phyloP scores from a whole-genome alignment of 345 rosid species.

The Hypericum perforatum region DNA sequence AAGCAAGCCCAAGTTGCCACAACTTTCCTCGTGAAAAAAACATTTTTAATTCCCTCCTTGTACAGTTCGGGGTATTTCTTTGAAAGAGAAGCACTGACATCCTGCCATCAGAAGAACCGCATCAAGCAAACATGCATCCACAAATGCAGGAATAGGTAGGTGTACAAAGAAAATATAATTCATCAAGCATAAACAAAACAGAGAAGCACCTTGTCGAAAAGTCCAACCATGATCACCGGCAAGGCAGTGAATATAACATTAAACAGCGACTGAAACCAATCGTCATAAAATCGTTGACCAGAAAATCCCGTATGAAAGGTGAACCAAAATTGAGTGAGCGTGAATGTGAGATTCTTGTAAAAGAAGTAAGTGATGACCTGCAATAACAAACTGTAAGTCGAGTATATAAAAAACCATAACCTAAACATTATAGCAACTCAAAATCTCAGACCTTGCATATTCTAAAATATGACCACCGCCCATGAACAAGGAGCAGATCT shows the following conservation, averaged over 20 bases:
- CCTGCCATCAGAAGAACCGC: constrained; percentile 34
- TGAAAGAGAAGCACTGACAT: constrained; percentile 89
- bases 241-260: constrained; percentile 89
- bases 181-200: not conserved
- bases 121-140: not conserved
- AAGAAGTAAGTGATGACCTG: constrained; percentile 99
- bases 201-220: constrained; percentile 78
- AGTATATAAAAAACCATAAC: constrained; percentile 12
- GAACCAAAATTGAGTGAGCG: constrained; percentile 99
- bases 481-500: constrained; percentile 96
- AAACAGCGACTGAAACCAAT: constrained; percentile 97
- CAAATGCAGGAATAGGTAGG: not conserved
- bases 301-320: constrained; percentile 96
- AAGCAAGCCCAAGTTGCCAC: constrained; percentile 82
- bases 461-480: constrained; percentile 97
- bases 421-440: constrained; percentile 4
- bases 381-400: constrained; percentile 17
- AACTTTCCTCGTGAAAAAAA: constrained; percentile 84
- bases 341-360: constrained; percentile 97
- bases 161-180: constrained; percentile 1
- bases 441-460: constrained; percentile 77
- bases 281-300: constrained; percentile 98
- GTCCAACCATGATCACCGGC: constrained; percentile 88
- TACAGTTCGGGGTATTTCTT: constrained; percentile 93
- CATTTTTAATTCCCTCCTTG: constrained; percentile 79